These are phyloP conservation scores for Thielaviopsis musarum DNA, from an alignment of 2,329 filamentous ascomycete species.

Conservation along the genomic window DNA sequence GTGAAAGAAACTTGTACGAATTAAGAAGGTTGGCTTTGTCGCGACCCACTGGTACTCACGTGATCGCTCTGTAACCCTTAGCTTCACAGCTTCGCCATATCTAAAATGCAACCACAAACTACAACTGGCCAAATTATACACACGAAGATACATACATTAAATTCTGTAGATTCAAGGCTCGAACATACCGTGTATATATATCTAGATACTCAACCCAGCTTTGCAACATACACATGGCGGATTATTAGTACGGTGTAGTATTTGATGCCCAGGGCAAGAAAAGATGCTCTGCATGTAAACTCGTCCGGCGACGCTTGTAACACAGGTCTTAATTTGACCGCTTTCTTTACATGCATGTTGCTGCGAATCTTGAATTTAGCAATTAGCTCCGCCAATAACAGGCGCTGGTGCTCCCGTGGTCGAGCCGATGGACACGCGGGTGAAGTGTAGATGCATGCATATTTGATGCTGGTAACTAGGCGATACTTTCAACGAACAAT, in stretches of 20 bases:
- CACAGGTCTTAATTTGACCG: background rate
- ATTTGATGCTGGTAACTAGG: slow-evolving; percentile 12
- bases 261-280: too few relatives aligned
- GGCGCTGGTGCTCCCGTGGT: background rate
- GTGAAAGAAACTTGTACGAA: too few relatives aligned
- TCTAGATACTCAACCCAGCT: too few relatives aligned
- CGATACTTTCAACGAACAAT: background rate
- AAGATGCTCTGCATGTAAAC: too few relatives aligned
- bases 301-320: background rate
- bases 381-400: background rate
- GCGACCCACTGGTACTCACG: too few relatives aligned
- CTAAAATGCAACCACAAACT: slow-evolving; percentile 18
- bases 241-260: background rate
- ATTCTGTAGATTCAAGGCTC: too few relatives aligned
- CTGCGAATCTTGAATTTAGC: background rate
- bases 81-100: too few relatives aligned
- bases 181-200: too few relatives aligned
- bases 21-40: too few relatives aligned
- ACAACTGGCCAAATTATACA: slow-evolving; percentile 13
- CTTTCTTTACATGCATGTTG: background rate
- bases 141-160: too few relatives aligned
- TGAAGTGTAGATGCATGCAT: slow-evolving; percentile 4
- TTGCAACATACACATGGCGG: too few relatives aligned
- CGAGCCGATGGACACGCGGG: background rate
- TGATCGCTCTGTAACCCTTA: too few relatives aligned